Evolutionary conservation across 352 stramenopile species (phyloP).

Genomic region (Phytophthora boehmeriae): DNA sequence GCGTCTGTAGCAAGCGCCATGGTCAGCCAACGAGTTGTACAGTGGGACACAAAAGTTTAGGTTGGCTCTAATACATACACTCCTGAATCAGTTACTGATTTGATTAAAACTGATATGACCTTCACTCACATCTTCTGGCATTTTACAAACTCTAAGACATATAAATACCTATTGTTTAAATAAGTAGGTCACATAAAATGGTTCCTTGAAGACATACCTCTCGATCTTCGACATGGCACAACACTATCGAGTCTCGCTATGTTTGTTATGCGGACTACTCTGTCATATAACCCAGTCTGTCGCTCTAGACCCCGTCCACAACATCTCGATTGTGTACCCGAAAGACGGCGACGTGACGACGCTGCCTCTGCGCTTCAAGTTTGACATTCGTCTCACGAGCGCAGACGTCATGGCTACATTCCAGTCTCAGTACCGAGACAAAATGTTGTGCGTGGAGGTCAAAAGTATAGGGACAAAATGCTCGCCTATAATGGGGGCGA

Average conservation of each 20-base stretch:
- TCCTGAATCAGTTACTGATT: no score
- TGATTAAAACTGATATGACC: no score
- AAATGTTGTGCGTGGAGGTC: conserved; percentile 15
- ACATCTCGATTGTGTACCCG: not conserved
- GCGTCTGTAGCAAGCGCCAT: conserved; percentile 14
- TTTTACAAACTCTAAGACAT: no score
- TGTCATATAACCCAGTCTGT: not conserved
- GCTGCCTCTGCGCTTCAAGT: conserved; percentile 3
- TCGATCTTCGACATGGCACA: not conserved
- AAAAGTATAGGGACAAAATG: conserved; percentile 1
- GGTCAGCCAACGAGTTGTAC: not conserved
- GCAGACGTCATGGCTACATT: not conserved
- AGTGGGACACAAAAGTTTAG: no score
- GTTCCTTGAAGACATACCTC: not conserved
- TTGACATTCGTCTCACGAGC: not conserved
- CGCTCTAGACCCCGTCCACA: not conserved
- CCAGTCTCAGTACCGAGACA: not conserved
- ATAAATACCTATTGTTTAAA: no score
- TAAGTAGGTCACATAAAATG: not conserved
- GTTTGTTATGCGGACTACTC: not conserved
- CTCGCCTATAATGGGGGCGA: conserved; percentile 11
- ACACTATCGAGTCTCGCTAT: not conserved
- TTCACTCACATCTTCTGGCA: no score
- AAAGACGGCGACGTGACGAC: not conserved
- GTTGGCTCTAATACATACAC: no score